Percentiles rank a stretch among this genome's conserved stretches.
These are phyloP conservation scores for Trametes maxima DNA, from an alignment of 768 basidiomycete genomes.

Conservation along the genomic window DNA sequence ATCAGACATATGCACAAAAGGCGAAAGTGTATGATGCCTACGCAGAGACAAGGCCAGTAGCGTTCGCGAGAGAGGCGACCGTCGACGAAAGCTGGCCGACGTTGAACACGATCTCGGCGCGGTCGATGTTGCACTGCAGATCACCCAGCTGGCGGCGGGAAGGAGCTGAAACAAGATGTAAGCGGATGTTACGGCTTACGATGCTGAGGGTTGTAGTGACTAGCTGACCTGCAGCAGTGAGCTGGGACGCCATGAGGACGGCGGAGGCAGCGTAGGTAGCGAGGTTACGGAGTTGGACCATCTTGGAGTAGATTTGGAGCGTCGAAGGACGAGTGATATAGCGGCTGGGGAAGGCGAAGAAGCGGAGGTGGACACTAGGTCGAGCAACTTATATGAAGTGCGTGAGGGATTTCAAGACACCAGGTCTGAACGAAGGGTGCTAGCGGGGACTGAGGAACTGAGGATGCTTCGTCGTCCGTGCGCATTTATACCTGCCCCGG, in stretches of 20 bases:
- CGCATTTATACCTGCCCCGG: no score
- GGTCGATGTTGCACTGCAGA: constrained; percentile 36
- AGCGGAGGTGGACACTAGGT: no score
- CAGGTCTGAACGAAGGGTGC: no score
- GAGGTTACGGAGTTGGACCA: not conserved
- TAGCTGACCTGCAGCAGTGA: not conserved
- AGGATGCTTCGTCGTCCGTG: no score
- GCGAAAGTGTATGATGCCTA: not conserved
- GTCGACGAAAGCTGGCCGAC: constrained; percentile 26
- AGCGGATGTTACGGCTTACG: not conserved
- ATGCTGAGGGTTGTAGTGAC: not conserved
- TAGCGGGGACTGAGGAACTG: no score
- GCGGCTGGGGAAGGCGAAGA: no score
- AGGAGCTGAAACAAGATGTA: not conserved
- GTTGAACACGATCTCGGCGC: constrained; percentile 32
- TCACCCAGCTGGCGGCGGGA: constrained; percentile 34
- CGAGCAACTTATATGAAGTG: no score
- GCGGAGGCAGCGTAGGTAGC: not conserved
- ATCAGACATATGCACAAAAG: not conserved
- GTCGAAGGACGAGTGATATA: no score
- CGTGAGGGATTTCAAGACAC: no score
- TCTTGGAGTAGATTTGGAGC: not conserved
- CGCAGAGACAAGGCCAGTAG: constrained; percentile 12
- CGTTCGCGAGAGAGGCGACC: constrained; percentile 23
- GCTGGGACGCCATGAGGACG: not conserved